These are phyloP conservation scores for Radiomyces spectabilis DNA, from an alignment of 192 early-diverging fungal genomes.

Conservation along the genomic window DNA sequence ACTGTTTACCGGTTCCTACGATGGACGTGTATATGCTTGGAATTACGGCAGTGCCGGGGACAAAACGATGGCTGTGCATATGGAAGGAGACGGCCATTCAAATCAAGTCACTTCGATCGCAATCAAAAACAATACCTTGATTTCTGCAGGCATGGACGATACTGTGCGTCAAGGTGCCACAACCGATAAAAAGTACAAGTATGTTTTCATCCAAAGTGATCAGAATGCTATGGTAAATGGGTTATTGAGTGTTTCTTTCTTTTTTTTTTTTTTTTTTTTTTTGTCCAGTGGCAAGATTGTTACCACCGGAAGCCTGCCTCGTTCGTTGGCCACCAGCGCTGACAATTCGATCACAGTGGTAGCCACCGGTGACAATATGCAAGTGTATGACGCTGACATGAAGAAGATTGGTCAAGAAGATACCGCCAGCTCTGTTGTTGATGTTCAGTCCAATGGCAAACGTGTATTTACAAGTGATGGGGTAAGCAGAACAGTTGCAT, in stretches of 20 bases:
- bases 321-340: constrained; percentile 38
- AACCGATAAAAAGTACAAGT: constrained; percentile 2
- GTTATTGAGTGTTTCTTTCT: background rate
- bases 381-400: constrained; percentile 41
- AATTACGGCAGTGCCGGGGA: constrained; percentile 32
- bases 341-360: constrained; percentile 45
- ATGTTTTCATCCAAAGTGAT: too few relatives aligned
- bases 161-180: constrained; percentile 34
- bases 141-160: constrained; percentile 77
- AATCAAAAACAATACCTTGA: constrained; percentile 32
- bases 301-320: constrained; percentile 40
- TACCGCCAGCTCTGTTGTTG: constrained; percentile 44
- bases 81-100: constrained; percentile 60
- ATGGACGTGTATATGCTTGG: constrained; percentile 86
- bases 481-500: too few relatives aligned
- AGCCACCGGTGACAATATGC: constrained; percentile 42
- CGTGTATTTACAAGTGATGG: constrained; percentile 59
- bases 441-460: constrained; percentile 42
- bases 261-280: constrained; percentile 1
- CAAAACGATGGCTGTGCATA: constrained; percentile 26
- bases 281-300: constrained; percentile 35
- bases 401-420: constrained; percentile 29
- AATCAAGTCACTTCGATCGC: constrained; percentile 68
- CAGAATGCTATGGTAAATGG: too few relatives aligned
- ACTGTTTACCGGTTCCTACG: constrained; percentile 85